Evolutionary conservation across 257 asterid genomes (phyloP), one percentile per base, ranked within the genome.

Genomic region (Ligustrum vulgare): DNA sequence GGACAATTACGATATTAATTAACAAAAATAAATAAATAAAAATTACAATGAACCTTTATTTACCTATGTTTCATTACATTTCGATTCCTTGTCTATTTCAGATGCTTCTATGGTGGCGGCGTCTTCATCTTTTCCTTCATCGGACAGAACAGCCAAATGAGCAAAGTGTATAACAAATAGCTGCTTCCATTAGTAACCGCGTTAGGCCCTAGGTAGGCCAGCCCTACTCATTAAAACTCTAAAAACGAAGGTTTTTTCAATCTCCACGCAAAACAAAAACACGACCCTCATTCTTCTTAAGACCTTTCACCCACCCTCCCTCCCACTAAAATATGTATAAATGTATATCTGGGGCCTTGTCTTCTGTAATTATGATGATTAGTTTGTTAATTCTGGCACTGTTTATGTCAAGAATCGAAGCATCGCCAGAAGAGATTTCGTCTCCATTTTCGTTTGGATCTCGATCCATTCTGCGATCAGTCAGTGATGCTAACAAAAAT

Each of bases 401-500:
- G 20, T 72, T 78, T 62, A 45, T 79, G 34, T 79, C 56, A 72
- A 77, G 78, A 78, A 79, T 74, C 25, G 81, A 62, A 58, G 82
- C 83, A 31, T 71, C 85, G 34, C 45, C 72, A 35, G 43, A 72
- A 23, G 45, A 79, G 16, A 71, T 72, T 72, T 75, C 83, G 76
- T 75, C 84, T 67, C 65, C 80, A 37, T 56, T 69, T 72, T 51
- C 78, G 23, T 69, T 72, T 77, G 92, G 93, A 88, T 88, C 92
- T 73, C 90, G 95, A 51, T 84, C 89, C 25, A 77, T 91, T 75
- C 86, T 93, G 45, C 88, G 98, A 80, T 84, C 88, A 20, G 82
- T 91, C 47, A 84, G 74, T 58, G 73, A 37, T 33, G 73, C 78
- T 51, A 73, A 78, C 5, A 18, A 60, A 12, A 60, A 35, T 16